Percentiles rank a stretch among this genome's conserved stretches.
phyloP scores from a whole-genome alignment of 176 grass and related monocot genomes.

The Panicum miliaceum region DNA sequence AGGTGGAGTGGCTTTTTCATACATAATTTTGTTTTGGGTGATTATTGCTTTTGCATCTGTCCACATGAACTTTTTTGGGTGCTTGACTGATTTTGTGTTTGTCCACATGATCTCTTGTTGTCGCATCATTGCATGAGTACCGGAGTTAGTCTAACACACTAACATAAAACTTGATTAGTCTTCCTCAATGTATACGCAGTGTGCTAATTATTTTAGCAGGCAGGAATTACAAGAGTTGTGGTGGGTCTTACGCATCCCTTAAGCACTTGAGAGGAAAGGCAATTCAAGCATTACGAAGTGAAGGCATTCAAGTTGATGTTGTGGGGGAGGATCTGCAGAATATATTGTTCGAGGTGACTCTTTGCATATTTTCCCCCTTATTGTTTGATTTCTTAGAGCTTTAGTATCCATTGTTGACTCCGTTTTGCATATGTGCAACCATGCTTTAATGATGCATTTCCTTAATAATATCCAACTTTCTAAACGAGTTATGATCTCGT shows the following conservation, averaged over 20 bases:
- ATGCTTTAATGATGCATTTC: neutral
- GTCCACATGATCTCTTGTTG: neutral
- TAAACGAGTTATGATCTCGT: slow-evolving; percentile 2
- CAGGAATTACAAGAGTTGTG: slow-evolving; percentile 88
- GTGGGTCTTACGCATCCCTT: slow-evolving; percentile 86
- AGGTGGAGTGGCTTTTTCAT: neutral
- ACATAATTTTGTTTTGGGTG: neutral
- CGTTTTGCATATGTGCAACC: neutral
- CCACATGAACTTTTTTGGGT: neutral
- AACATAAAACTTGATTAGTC: neutral
- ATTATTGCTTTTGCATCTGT: neutral
- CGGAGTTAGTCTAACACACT: neutral
- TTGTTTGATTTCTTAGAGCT: neutral
- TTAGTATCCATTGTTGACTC: slow-evolving; percentile 8
- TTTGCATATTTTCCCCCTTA: neutral
- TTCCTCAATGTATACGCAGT: neutral
- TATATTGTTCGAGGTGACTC: slow-evolving; percentile 70
- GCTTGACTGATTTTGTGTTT: neutral
- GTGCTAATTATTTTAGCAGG: slow-evolving; percentile 64
- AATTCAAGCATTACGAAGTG: slow-evolving; percentile 74
- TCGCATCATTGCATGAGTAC: neutral
- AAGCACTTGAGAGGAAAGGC: slow-evolving; percentile 86
- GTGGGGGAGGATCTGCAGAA: slow-evolving; percentile 80
- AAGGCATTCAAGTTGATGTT: slow-evolving; percentile 86
- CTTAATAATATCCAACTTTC: neutral